Evolutionary conservation across 768 basidiomycete species (phyloP).

Genomic region (Phanerochaete sordida): DNA sequence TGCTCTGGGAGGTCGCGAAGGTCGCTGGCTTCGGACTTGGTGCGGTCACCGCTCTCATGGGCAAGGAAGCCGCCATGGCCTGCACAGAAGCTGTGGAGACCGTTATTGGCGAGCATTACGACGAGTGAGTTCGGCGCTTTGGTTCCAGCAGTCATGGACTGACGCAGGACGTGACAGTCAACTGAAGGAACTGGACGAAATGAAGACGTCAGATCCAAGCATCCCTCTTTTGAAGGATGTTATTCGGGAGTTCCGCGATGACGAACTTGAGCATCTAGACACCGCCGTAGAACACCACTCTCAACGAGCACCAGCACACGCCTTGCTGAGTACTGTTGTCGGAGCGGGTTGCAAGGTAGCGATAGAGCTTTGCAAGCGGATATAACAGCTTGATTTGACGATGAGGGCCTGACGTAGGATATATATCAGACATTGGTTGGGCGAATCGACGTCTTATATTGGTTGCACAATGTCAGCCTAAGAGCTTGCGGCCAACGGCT

Average conservation of each 20-base stretch:
- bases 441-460: background rate
- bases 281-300: constrained; percentile 85
- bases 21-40: constrained; percentile 86
- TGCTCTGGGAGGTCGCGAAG: constrained; percentile 82
- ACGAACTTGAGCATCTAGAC: constrained; percentile 92
- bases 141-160: background rate
- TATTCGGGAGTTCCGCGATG: constrained; percentile 84
- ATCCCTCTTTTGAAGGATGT: constrained; percentile 69
- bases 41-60: constrained; percentile 79
- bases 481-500: constrained; percentile 28
- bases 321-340: constrained; percentile 80
- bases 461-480: background rate
- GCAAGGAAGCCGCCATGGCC: constrained; percentile 95
- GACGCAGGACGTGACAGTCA: constrained; percentile 50
- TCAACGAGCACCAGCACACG: constrained; percentile 89
- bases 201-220: constrained; percentile 72
- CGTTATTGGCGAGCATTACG: constrained; percentile 96
- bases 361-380: constrained; percentile 82
- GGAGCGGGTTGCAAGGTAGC: constrained; percentile 86
- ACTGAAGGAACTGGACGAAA: constrained; percentile 64
- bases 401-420: constrained; percentile 6
- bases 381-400: constrained; percentile 39
- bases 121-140: constrained; percentile 66
- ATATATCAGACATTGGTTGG: background rate
- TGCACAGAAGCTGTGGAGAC: constrained; percentile 98